phyloP scores from a whole-genome alignment of 140 eudicot genomes.

The Stevia rebaudiana region DNA sequence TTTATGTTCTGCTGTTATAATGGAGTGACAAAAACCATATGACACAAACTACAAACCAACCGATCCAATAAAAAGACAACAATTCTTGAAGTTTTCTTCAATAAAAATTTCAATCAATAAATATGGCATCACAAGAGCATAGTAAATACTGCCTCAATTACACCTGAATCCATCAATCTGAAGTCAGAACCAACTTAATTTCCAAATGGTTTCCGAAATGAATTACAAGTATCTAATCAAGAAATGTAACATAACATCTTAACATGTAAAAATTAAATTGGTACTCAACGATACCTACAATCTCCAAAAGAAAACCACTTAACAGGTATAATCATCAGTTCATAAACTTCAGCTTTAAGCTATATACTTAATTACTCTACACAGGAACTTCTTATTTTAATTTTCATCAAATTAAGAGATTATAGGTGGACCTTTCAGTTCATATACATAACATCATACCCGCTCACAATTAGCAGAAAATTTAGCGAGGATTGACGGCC shows the following conservation, averaged over 20 bases:
- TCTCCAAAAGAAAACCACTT: conserved; percentile 15
- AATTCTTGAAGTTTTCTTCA: background rate
- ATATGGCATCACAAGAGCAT: background rate
- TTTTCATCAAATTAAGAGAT: conserved; percentile 29
- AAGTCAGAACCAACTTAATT: background rate
- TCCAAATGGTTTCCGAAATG: conserved; percentile 8
- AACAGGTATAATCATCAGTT: conserved; percentile 28
- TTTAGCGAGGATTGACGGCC: conserved; percentile 28
- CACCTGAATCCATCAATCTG: background rate
- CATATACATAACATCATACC: conserved; percentile 29
- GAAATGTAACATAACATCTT: conserved; percentile 27
- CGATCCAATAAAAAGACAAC: conserved; percentile 12
- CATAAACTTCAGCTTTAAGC: conserved; percentile 24
- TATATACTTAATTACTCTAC: conserved; percentile 40
- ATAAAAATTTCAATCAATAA: background rate
- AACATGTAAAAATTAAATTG: conserved; percentile 11
- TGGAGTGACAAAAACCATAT: conserved; percentile 10
- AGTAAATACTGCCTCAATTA: background rate
- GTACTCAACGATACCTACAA: conserved; percentile 19
- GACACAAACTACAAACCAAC: conserved; percentile 17
- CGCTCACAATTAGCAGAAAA: background rate
- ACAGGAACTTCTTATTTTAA: conserved; percentile 28
- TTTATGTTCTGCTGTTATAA: conserved; percentile 14
- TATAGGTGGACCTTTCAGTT: conserved; percentile 12
- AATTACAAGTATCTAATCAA: conserved; percentile 20